A percentile compares a stretch with the other conserved stretches of the same genome.
Evolutionary conservation across 306 rosid species (phyloP).

Genomic region (Luffa aegyptiaca): DNA sequence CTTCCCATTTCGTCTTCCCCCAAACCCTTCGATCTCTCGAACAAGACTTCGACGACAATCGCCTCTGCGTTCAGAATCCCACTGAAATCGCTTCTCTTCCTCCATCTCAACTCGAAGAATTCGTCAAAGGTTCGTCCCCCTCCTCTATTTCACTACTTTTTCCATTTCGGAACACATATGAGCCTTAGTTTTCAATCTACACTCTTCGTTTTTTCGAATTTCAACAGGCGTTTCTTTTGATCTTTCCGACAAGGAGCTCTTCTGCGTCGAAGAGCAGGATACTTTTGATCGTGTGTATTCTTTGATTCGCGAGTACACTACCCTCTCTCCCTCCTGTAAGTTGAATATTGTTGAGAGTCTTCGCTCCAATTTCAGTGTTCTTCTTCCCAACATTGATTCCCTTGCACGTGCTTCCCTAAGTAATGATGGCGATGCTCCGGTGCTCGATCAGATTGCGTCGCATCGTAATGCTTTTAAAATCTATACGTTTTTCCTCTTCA

Average conservation of each 20-base stretch:
- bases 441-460: slow-evolving; percentile 51
- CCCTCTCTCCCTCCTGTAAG: slow-evolving; percentile 51
- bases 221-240: slow-evolving; percentile 69
- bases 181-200: background rate
- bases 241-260: slow-evolving; percentile 74
- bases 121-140: slow-evolving; percentile 61
- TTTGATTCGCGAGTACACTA: slow-evolving; percentile 33
- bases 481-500: slow-evolving; percentile 60
- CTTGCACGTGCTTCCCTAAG: slow-evolving; percentile 51
- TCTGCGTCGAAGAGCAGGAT: slow-evolving; percentile 74
- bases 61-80: slow-evolving; percentile 42
- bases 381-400: slow-evolving; percentile 81
- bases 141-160: background rate
- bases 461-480: slow-evolving; percentile 83
- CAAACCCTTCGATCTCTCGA: slow-evolving; percentile 50
- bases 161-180: background rate
- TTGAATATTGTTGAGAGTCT: slow-evolving; percentile 67
- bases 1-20: slow-evolving; percentile 71
- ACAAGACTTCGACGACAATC: slow-evolving; percentile 43
- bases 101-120: slow-evolving; percentile 67
- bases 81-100: slow-evolving; percentile 36
- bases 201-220: background rate
- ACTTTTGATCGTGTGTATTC: slow-evolving; percentile 78
- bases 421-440: slow-evolving; percentile 26
- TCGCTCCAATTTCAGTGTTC: slow-evolving; percentile 81